Evolutionary conservation across 2,329 filamentous ascomycete genomes (phyloP).

Genomic region (Diatrype stigma): DNA sequence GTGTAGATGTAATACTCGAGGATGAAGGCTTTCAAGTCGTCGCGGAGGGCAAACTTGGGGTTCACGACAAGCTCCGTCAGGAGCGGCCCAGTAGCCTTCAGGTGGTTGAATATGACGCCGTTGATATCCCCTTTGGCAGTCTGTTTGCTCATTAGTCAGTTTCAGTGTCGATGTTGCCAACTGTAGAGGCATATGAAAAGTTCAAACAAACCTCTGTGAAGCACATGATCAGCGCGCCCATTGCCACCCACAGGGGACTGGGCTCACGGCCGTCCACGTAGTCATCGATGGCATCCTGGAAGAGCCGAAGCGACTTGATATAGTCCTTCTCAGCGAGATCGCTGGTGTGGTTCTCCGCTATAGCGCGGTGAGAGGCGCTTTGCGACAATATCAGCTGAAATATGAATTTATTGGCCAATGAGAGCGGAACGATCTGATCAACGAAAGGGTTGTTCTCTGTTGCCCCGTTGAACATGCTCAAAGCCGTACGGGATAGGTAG

Average conservation of each 20-base stretch:
- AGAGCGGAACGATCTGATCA: constrained; percentile 40
- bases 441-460: constrained; percentile 43
- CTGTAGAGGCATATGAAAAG: no score
- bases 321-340: constrained; percentile 34
- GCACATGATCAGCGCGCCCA: constrained; percentile 42
- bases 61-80: constrained; percentile 33
- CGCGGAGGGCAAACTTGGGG: constrained; percentile 27
- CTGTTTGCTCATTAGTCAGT: constrained; percentile 23
- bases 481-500: constrained; percentile 39
- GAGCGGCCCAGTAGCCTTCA: constrained; percentile 39
- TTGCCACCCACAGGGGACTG: constrained; percentile 34
- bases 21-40: constrained; percentile 39
- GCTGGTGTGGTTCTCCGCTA: constrained; percentile 19
- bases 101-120: constrained; percentile 42
- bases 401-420: constrained; percentile 41
- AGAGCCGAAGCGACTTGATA: constrained; percentile 31
- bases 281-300: constrained; percentile 30
- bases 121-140: constrained; percentile 40
- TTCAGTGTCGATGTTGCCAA: no score
- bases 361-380: constrained; percentile 35
- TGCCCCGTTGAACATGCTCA: constrained; percentile 44
- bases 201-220: constrained; percentile 43
- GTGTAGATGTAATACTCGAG: constrained; percentile 47
- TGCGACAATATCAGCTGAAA: constrained; percentile 44
- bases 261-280: constrained; percentile 30